phyloP scores from a whole-genome alignment of 345 rosid genomes.

The Sisymbrium altissimum region DNA sequence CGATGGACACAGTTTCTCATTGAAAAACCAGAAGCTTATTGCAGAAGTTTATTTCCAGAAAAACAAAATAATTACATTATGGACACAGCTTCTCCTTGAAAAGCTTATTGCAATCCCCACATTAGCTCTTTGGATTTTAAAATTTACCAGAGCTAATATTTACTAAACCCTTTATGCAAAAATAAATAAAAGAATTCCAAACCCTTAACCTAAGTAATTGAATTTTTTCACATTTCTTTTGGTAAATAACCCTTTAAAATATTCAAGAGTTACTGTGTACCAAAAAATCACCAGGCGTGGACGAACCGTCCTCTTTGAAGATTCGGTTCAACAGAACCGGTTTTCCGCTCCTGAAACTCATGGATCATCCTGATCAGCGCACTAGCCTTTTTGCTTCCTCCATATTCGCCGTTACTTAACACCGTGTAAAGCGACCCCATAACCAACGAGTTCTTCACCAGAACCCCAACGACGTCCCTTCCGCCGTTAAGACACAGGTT shows the following conservation, averaged over 20 bases:
- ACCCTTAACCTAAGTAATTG: not conserved
- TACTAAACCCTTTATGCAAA: not conserved
- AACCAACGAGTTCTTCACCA: constrained; percentile 46
- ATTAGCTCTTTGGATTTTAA: constrained; percentile 4
- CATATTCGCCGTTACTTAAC: constrained; percentile 58
- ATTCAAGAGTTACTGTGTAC: constrained; percentile 13
- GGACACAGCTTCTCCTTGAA: not conserved
- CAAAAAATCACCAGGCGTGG: constrained; percentile 49
- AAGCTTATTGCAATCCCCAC: not conserved
- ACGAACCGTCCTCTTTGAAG: constrained; percentile 49
- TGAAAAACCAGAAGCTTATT: not conserved
- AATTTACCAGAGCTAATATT: not conserved
- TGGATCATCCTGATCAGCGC: constrained; percentile 66
- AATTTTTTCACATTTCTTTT: not conserved
- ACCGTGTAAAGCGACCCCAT: constrained; percentile 66
- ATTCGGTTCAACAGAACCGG: constrained; percentile 34
- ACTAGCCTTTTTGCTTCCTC: constrained; percentile 71
- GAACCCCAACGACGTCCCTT: constrained; percentile 36
- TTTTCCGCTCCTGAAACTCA: constrained; percentile 51
- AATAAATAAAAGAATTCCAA: not conserved
- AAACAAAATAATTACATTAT: no score
- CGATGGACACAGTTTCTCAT: not conserved
- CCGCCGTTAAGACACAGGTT: constrained; percentile 53
- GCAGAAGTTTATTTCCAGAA: no score
- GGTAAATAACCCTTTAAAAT: constrained; percentile 23